Evolutionary conservation across 2,329 filamentous ascomycete species (phyloP).

Genomic region (Fonsecaea pedrosoi): DNA sequence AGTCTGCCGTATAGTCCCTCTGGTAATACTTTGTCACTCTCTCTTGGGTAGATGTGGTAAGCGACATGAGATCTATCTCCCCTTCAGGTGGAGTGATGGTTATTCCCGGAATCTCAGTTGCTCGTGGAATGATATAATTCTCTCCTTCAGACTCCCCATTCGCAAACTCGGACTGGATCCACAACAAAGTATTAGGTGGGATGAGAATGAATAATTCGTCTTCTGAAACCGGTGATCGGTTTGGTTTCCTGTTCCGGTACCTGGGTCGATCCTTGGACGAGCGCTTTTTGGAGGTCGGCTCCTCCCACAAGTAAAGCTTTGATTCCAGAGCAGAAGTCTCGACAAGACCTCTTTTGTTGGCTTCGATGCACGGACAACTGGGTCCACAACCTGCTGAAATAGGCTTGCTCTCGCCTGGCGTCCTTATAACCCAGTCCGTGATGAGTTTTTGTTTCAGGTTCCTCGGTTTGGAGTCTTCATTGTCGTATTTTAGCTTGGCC

Average conservation of each 20-base stretch:
- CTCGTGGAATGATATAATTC: conserved; percentile 27
- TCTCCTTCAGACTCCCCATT: conserved; percentile 24
- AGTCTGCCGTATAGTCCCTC: conserved; percentile 18
- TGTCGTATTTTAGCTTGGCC: neutral
- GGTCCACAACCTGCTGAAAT: neutral
- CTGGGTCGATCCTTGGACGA: neutral
- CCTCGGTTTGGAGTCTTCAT: neutral
- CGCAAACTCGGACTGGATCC: conserved; percentile 23
- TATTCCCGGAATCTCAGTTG: conserved; percentile 19
- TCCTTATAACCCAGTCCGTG: conserved; percentile 21
- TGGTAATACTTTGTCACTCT: conserved; percentile 18
- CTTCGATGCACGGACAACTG: conserved; percentile 19
- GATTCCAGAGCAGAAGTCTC: conserved; percentile 11
- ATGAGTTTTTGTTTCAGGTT: conserved; percentile 20
- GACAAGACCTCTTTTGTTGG: conserved; percentile 9
- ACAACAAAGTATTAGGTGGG: conserved; percentile 17
- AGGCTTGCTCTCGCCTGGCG: neutral
- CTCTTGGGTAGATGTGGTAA: conserved; percentile 7
- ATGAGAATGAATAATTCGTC: conserved; percentile 16
- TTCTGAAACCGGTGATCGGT: conserved; percentile 15
- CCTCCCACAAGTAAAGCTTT: conserved; percentile 13
- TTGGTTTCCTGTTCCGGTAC: conserved; percentile 11
- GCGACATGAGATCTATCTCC: conserved; percentile 9
- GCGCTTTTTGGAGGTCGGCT: neutral
- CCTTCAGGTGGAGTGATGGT: conserved; percentile 23